Evolutionary conservation across 2,329 filamentous ascomycete species (phyloP), one percentile per base, ranked within the genome.

Genomic region (Aspergillus sp.): DNA sequence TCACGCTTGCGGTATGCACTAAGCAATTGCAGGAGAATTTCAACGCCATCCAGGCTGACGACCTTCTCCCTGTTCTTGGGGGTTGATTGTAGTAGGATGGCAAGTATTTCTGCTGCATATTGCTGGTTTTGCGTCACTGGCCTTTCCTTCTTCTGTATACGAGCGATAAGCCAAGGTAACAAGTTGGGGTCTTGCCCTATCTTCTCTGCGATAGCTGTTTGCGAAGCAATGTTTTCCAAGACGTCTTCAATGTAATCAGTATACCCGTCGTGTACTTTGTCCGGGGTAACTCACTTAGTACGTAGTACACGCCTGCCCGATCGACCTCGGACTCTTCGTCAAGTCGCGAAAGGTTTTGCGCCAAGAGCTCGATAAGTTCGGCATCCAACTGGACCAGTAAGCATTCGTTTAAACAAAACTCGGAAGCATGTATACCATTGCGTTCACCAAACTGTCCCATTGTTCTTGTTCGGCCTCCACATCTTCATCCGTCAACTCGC

Each of bases 401-500:
- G 65, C 45, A 58, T 43, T 6, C 7, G 10, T n/a, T 4, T 32
- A 15, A 15, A 1, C 19, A 13, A 6, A 15, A 15, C 23, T 10
- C 15, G 4, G 10, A 8, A 5, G 1, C 5, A 2, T 6, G n/a
- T 72, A 45, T 71, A 84, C 77, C 80, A 89, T 82, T 2, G 84
- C 82, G 63, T 84, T 79, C 0, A 93, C 91, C 8, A 99, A 78
- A 1, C 78, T 81, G 62, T 90, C 86, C 92, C 93, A 97, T 69
- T 97, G 88, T 58, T 86, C 86, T 68, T 92, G 88, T 61, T 89
- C 87, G 2, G 91, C 91, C 45, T 88, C 84, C 2, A 97, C 91
- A 71, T 98, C 94, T 73, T 99, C 93, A 69, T 98, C 95, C 13
- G 92, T 96, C 67, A 98, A 80, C 78, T 99, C 95, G 58, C 87